Percentiles rank a stretch among this genome's conserved stretches.
phyloP scores from a whole-genome alignment of 1,284 basidiomycete species.

The Austropuccinia psidii region DNA sequence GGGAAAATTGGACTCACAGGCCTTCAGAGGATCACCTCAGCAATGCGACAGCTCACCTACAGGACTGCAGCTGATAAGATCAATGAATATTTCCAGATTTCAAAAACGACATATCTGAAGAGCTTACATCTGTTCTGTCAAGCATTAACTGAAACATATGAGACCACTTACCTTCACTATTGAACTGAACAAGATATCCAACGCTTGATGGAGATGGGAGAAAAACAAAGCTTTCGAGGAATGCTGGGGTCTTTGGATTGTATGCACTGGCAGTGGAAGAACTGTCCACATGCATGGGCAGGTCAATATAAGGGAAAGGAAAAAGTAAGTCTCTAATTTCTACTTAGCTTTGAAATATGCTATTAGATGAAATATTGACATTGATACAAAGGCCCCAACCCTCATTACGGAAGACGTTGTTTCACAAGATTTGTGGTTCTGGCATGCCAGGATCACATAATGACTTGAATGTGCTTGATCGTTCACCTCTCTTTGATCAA shows the following conservation, averaged over 20 bases:
- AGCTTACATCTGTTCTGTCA: not conserved
- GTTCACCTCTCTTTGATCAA: not conserved
- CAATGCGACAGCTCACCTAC: not conserved
- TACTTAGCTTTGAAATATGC: too few relatives aligned
- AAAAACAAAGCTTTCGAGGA: not conserved
- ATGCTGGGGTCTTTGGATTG: not conserved
- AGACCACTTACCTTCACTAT: not conserved
- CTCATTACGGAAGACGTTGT: not conserved
- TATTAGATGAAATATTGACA: too few relatives aligned
- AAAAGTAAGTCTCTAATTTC: too few relatives aligned
- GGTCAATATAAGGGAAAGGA: conserved; percentile 13
- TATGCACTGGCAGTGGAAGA: conserved; percentile 16
- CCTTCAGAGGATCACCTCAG: not conserved
- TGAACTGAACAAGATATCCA: not conserved
- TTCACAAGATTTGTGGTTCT: conserved; percentile 4
- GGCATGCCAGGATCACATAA: conserved; percentile 1
- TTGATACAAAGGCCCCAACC: not conserved
- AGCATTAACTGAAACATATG: not conserved
- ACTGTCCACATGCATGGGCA: not conserved
- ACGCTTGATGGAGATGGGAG: not conserved
- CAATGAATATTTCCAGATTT: not conserved
- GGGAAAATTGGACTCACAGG: not conserved
- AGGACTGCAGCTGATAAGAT: not conserved
- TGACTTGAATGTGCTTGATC: not conserved
- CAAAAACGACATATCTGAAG: not conserved